These are phyloP conservation scores for Saccharomyces jurei DNA, from an alignment of 805 yeast genomes.

Conservation along the genomic window DNA sequence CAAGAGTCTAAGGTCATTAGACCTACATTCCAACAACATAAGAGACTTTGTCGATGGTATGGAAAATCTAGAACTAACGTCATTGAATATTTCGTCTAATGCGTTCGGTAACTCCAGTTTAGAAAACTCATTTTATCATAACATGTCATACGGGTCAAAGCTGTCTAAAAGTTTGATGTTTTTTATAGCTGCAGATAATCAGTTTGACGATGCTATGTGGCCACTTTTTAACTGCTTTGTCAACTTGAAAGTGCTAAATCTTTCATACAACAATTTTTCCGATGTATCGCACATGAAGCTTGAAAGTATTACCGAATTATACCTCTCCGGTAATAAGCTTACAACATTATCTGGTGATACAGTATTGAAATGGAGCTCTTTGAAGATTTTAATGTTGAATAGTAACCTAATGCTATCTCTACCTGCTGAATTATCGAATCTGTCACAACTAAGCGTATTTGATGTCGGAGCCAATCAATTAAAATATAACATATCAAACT, in stretches of 20 bases:
- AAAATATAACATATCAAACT: conserved; percentile 86
- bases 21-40: conserved; percentile 78
- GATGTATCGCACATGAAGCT: conserved; percentile 77
- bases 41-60: conserved; percentile 58
- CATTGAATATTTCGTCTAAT: conserved; percentile 68
- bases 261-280: conserved; percentile 75
- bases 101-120: conserved; percentile 37
- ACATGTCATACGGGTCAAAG: conserved; percentile 26
- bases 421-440: conserved; percentile 79
- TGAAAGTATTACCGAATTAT: conserved; percentile 51
- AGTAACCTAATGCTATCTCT: conserved; percentile 78
- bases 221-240: conserved; percentile 53
- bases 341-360: conserved; percentile 81
- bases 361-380: conserved; percentile 48
- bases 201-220: conserved; percentile 69
- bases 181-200: conserved; percentile 74
- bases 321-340: conserved; percentile 75
- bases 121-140: conserved; percentile 39
- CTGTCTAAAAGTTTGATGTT: conserved; percentile 45
- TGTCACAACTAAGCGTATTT: conserved; percentile 53
- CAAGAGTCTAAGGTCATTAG: conserved; percentile 53
- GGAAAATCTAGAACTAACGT: conserved; percentile 54
- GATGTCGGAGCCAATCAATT: conserved; percentile 89
- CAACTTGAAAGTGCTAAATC: conserved; percentile 55
- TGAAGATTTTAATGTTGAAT: conserved; percentile 62